phyloP scores from a whole-genome alignment of 2,329 filamentous ascomycete species.

The Colletotrichum sp. region DNA sequence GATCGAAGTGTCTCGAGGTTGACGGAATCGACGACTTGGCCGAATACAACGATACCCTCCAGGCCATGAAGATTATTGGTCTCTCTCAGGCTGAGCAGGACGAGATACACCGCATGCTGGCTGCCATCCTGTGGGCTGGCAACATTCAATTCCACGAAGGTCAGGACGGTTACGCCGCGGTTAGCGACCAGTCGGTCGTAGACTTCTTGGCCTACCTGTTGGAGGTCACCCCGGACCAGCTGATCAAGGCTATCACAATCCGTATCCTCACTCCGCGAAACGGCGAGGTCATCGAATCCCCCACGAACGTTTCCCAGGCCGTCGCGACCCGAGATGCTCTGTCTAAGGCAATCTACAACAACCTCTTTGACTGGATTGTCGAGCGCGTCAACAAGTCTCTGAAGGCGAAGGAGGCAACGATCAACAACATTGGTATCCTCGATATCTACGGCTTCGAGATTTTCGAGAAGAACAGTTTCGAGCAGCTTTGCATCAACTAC shows the following conservation, averaged over 20 bases:
- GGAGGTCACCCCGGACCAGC: slow-evolving; percentile 80
- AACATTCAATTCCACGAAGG: slow-evolving; percentile 93
- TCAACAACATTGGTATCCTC: slow-evolving; percentile 92
- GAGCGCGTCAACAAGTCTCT: slow-evolving; percentile 88
- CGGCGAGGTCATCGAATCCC: slow-evolving; percentile 73
- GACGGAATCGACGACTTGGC: slow-evolving; percentile 90
- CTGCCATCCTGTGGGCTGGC: slow-evolving; percentile 90
- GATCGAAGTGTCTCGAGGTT: slow-evolving; percentile 93
- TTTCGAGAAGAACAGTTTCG: slow-evolving; percentile 98
- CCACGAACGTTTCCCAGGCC: slow-evolving; percentile 87
- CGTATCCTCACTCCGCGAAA: slow-evolving; percentile 77
- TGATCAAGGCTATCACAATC: slow-evolving; percentile 88
- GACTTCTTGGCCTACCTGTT: slow-evolving; percentile 94
- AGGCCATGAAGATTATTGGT: slow-evolving; percentile 95
- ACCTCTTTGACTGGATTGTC: slow-evolving; percentile 99
- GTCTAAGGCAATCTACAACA: slow-evolving; percentile 95
- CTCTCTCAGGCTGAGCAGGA: slow-evolving; percentile 89
- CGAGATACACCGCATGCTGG: slow-evolving; percentile 93
- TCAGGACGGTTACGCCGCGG: slow-evolving; percentile 84
- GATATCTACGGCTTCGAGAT: slow-evolving; percentile 99
- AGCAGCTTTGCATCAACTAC: slow-evolving; percentile 99
- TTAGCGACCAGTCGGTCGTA: slow-evolving; percentile 87
- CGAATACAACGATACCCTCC: slow-evolving; percentile 87
- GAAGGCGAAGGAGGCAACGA: slow-evolving; percentile 74
- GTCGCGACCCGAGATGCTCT: slow-evolving; percentile 87